Evolutionary conservation across 768 basidiomycete genomes (phyloP).

Genomic region (Psilocybe azurescens): DNA sequence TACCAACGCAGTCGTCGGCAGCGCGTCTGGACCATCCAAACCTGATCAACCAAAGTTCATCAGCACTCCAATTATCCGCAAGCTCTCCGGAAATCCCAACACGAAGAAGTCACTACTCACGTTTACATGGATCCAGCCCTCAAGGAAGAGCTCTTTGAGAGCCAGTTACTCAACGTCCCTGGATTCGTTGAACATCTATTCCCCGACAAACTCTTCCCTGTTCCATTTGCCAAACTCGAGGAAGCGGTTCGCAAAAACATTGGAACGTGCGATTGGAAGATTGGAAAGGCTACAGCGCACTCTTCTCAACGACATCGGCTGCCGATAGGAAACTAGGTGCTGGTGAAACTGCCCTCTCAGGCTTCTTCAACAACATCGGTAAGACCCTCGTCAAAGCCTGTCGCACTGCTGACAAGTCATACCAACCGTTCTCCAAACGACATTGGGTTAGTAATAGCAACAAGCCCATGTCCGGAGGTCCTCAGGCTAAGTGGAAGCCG

Average conservation of each 20-base stretch:
- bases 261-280: neutral
- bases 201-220: neutral
- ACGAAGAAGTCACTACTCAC: neutral
- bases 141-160: neutral
- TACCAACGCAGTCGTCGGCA: too few relatives aligned
- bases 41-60: neutral
- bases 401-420: neutral
- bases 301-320: neutral
- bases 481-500: neutral
- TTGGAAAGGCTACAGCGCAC: neutral
- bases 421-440: neutral
- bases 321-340: neutral
- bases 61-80: neutral
- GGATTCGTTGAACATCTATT: constrained; percentile 6
- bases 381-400: neutral
- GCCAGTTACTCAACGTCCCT: neutral
- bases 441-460: neutral
- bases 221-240: neutral
- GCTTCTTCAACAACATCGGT: neutral
- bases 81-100: neutral
- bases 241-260: neutral
- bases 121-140: neutral
- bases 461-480: neutral
- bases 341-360: neutral
- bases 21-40: neutral